Base-by-base conservation (phyloP, 1,284 basidiomycete genomes). In the Cryptococcus floricola region DNA sequence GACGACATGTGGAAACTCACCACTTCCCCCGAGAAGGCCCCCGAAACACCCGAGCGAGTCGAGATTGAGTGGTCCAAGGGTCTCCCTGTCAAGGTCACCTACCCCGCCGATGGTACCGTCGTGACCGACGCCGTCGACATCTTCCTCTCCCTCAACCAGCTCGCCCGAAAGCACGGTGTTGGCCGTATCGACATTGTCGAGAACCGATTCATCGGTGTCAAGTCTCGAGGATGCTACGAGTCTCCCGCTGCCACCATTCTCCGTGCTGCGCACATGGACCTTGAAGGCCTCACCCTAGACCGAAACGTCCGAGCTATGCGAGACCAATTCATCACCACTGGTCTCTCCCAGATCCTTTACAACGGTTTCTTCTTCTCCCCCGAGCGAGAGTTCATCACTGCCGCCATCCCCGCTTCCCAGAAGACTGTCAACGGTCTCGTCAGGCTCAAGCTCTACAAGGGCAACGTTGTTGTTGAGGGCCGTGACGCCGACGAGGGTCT, bases 1-100 rank as follows among this genome's bases (percentile, higher is more conserved):
- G 78, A 79, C n/a, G 95, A 98, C 81, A 99, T 99, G 95, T 99
- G 96, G 95, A 98, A 97, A 79, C 86, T 98, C 66, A 98, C 92
- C 61, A 82, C 83, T 62, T 83, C 88, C 37, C 88, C 91, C 52
- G 87, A 92, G 71, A 78, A 87, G 55, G 92, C 95, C 4, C 93
- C 95, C 16, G 78, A 82, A 46, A 82, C 81, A 6, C 89, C 93
- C 34, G 91, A 98, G 73, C 83, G 82, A 48, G 85, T 98, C 74
- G 72, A 82, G 52, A 87, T 95, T 75, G 89, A 91, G 72, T 98
- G 96, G 80, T 82, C 84, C 71, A 81, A 81, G 62, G 95, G 94
- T 68, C 81, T 98, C 39, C 95, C 93, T 41, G 82, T 86, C 68
- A 89, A 89, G 74, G 86, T 96, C 62, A 81, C 81, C 58, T 81